These are phyloP conservation scores for Rhodotorula sp. DNA, from an alignment of 1,284 basidiomycete genomes.

Conservation along the genomic window DNA sequence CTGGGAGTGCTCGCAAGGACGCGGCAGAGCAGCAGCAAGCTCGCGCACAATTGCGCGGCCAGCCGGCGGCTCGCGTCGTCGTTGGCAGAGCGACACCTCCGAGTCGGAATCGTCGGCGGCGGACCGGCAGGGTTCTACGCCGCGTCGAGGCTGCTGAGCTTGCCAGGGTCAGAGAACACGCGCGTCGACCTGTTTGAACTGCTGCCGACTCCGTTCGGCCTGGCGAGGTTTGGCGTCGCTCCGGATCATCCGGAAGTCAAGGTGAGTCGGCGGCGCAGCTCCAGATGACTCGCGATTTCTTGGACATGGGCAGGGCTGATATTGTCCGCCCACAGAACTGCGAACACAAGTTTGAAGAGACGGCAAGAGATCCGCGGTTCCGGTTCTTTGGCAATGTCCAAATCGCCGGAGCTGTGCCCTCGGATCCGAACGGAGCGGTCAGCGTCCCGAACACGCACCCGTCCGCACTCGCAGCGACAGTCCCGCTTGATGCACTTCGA, in stretches of 20 bases:
- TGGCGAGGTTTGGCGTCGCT: slow-evolving; percentile 94
- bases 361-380: slow-evolving; percentile 71
- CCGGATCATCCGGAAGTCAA: slow-evolving; percentile 99
- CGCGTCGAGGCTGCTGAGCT: slow-evolving; percentile 73
- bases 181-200: slow-evolving; percentile 88
- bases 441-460: slow-evolving; percentile 19
- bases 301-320: neutral
- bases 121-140: slow-evolving; percentile 96
- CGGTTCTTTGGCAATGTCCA: slow-evolving; percentile 91
- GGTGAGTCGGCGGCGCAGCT: slow-evolving; percentile 46
- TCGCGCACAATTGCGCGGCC: neutral
- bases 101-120: slow-evolving; percentile 75
- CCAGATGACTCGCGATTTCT: slow-evolving; percentile 4
- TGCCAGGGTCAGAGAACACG: slow-evolving; percentile 54
- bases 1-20: neutral
- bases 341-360: slow-evolving; percentile 86
- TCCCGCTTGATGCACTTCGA: slow-evolving; percentile 62
- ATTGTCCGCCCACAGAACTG: slow-evolving; percentile 68
- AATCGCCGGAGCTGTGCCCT: slow-evolving; percentile 54
- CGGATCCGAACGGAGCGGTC: slow-evolving; percentile 6
- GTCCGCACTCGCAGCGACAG: slow-evolving; percentile 56
- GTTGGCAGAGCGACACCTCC: neutral
- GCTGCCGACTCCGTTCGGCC: slow-evolving; percentile 89
- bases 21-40: neutral
- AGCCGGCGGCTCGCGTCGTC: neutral